Base-by-base conservation (phyloP, 176 grass and related monocot genomes). In the Oropetium thomaeum region DNA sequence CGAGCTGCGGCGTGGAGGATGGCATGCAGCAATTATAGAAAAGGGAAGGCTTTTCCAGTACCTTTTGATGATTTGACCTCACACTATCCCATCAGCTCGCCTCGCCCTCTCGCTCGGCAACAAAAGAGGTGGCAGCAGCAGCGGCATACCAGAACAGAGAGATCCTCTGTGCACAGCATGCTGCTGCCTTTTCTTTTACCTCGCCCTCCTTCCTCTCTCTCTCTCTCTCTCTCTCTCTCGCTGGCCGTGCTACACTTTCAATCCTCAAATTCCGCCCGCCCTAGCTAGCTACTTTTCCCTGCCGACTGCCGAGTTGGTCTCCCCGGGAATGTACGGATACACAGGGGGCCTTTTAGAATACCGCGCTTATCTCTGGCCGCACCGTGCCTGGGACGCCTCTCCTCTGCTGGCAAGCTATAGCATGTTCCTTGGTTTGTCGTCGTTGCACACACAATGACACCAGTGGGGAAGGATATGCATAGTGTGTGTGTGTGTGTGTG, bases 31-130 rank as follows among this genome's bases (percentile, higher is more conserved):
- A 81, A 84, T 67, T 76, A 81, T 80, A 73, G 68, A 80, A 62
- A 91, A 84, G 74, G 23, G 65, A 79, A 80, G 71, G 62, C 79
- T 75, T 85, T 77, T 70, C 10, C 75, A 84, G 70, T 70, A 80
- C 82, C 82, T 80, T 92, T 89, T 83, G 59, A 14, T 89, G 90
- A 92, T 89, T 92, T 92, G 90, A 92, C 90, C 90, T 88, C 90
- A 86, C 90, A 88, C 79, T 79, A 82, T 88, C 86, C 81, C 86
- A 88, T 88, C 86, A 79, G n/a, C 47, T 22, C 57, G 42, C 29
- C 86, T 59, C 64, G 31, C 77, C 84, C 20, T 17, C 9, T 62
- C 79, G 75, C 89, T 86, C 82, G 55, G 66, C 83, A 86, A 83
- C 89, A 81, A 86, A 81, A 84, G 64, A 70, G 57, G n/a, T n/a